Percentiles rank a stretch among this genome's conserved stretches.
Conservation (phyloP, 2,329 filamentous ascomycete species). For the Fonsecaea nubica region DNA sequence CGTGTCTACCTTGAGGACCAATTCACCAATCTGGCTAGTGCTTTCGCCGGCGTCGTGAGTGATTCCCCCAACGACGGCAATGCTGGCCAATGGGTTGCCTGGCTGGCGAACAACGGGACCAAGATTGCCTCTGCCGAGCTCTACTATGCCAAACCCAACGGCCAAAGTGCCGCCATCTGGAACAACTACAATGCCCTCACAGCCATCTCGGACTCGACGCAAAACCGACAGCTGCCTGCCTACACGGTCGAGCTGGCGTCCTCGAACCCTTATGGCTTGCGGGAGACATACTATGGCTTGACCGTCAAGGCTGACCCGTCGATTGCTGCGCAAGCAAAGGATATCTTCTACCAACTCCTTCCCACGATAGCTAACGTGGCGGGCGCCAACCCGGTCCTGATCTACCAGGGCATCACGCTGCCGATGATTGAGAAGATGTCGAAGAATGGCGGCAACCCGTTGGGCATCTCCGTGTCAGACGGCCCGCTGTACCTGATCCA, state of each 20-base stretch:
- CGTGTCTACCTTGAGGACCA: constrained; percentile 33
- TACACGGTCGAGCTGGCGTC: constrained; percentile 47
- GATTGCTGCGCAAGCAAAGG: constrained; percentile 40
- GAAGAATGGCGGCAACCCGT: constrained; percentile 46
- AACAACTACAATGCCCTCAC: constrained; percentile 47
- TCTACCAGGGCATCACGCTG: constrained; percentile 46
- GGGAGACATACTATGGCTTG: constrained; percentile 45
- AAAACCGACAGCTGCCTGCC: constrained; percentile 42
- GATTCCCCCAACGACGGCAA: constrained; percentile 45
- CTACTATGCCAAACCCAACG: constrained; percentile 48
- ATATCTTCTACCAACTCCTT: constrained; percentile 40
- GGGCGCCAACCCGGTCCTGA: constrained; percentile 41
- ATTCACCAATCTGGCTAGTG: constrained; percentile 43
- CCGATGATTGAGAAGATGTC: constrained; percentile 43
- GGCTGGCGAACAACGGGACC: constrained; percentile 6
- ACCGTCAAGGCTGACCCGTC: constrained; percentile 44
- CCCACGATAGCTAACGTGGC: constrained; percentile 35
- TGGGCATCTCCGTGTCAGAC: constrained; percentile 43
- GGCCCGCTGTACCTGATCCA: constrained; percentile 43
- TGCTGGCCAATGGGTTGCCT: constrained; percentile 35
- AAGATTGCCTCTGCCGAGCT: constrained; percentile 44
- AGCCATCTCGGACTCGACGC: constrained; percentile 43
- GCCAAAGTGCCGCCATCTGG: constrained; percentile 46
- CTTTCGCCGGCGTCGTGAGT: constrained; percentile 44
- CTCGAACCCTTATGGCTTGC: constrained; percentile 45